Base-by-base conservation (phyloP, 2,329 filamentous ascomycete genomes). In the Colletotrichum liriopes region DNA sequence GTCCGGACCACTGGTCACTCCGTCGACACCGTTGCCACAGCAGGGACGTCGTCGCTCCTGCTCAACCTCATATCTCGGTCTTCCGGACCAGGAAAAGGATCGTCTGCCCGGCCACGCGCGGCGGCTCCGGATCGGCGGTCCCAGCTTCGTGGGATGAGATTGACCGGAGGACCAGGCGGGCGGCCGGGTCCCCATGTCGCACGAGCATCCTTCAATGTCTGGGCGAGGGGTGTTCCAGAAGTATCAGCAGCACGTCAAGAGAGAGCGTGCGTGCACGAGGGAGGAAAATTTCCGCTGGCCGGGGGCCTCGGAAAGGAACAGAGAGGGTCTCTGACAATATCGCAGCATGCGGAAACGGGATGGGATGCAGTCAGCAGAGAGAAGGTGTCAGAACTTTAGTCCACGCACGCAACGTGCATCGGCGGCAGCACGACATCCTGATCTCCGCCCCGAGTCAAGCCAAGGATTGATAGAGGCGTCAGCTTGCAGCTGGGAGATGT, bases 391-490 rank as follows among this genome's bases (percentile, higher is more conserved):
- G 70, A 70, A 72, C 39, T 61, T 32, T 60, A 60, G 59, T 41
- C 63, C 39, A 3, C 55, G 39, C 23, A 52, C 65, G 55, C 64
- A 63, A 63, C 7, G n/a, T 70, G 65, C 59, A 71, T 47, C 63
- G 39, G 39, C 63, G 39, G 52, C 70, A 59, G 66, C 66, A 72
- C 70, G 70, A 72, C 66, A 72, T 72, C 66, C 56, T 65, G 65
- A 72, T 72, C 70, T 72, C 59, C 66, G 60, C 60, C 49, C 49
- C 60, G 65, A 70, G 70, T 72, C 70, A 72, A 60, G 32, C 29
- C 51, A 32, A 58, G 52, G 63, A 45, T 58, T 37, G 47, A 58
- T 39, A 32, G 23, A 55, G 62, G 45, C 47, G 32, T 71, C 9
- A 23, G 16, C 26, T 62, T 26, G n/a, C 39, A 35, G 29, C n/a